phyloP scores from a whole-genome alignment of 2,329 filamentous ascomycete genomes.

The Verticillium nubilum region DNA sequence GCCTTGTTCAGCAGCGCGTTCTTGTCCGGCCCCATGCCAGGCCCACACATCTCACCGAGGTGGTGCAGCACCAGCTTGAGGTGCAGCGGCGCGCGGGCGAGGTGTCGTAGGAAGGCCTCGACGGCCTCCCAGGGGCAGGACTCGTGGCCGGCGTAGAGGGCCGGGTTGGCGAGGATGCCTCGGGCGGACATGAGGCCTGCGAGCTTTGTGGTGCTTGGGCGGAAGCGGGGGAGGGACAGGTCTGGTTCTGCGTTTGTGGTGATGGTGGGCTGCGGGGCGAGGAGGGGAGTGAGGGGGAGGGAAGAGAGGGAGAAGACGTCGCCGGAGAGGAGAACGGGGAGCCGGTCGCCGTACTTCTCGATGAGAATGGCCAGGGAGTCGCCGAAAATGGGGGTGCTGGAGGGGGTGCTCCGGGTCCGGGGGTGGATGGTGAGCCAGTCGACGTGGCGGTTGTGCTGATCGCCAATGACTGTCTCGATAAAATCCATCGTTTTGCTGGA shows the following conservation, averaged over 20 bases:
- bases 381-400: slow-evolving; percentile 54
- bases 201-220: slow-evolving; percentile 41
- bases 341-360: slow-evolving; percentile 41
- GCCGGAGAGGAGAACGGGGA: slow-evolving; percentile 64
- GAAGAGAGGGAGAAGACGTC: slow-evolving; percentile 56
- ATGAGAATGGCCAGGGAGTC: slow-evolving; percentile 54
- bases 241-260: slow-evolving; percentile 7
- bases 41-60: slow-evolving; percentile 59
- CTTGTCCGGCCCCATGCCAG: slow-evolving; percentile 50
- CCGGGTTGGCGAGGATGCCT: slow-evolving; percentile 62
- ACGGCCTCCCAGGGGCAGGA: slow-evolving; percentile 58
- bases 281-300: slow-evolving; percentile 38
- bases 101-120: slow-evolving; percentile 55
- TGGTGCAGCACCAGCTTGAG: slow-evolving; percentile 62
- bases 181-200: slow-evolving; percentile 66
- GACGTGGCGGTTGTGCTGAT: slow-evolving; percentile 43
- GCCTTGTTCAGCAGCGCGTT: slow-evolving; percentile 47
- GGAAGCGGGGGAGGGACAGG: slow-evolving; percentile 2
- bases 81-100: slow-evolving; percentile 52
- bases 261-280: slow-evolving; percentile 17
- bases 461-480: slow-evolving; percentile 54
- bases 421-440: slow-evolving; percentile 70
- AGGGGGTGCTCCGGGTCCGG: slow-evolving; percentile 55
- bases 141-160: slow-evolving; percentile 53
- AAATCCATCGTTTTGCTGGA: slow-evolving; percentile 55